Conservation (phyloP, 371 early-diverging fungal species). For the Mortierella sp. region DNA sequence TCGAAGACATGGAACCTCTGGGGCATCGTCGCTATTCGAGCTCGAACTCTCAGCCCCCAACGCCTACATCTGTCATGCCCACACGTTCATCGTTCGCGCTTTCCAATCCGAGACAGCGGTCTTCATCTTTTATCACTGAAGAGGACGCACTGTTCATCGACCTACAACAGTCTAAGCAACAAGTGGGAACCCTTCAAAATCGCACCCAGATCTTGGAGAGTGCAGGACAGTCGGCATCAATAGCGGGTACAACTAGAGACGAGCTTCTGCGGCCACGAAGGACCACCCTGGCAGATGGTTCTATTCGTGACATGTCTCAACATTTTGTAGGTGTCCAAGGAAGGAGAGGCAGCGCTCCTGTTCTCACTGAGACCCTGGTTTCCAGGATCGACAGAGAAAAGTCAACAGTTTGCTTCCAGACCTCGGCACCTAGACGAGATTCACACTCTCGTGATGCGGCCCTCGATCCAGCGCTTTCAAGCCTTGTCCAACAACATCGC, state of each 20-base stretch:
- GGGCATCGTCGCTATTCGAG: constrained; percentile 32
- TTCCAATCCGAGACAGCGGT: constrained; percentile 4
- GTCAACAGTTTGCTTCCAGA: constrained; percentile 45
- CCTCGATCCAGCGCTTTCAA: constrained; percentile 34
- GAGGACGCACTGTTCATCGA: constrained; percentile 17
- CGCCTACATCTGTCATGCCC: neutral
- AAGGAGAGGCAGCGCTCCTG: constrained; percentile 34
- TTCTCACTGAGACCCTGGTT: constrained; percentile 35
- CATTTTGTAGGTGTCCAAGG: neutral
- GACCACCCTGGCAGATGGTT: constrained; percentile 18
- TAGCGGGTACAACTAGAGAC: constrained; percentile 2
- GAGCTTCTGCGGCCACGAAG: constrained; percentile 15
- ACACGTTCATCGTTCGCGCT: constrained; percentile 3
- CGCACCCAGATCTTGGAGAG: neutral
- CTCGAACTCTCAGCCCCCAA: neutral
- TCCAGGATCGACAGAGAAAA: constrained; percentile 46
- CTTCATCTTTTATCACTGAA: constrained; percentile 12
- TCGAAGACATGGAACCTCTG: constrained; percentile 15
- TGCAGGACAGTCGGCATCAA: neutral
- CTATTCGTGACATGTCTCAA: constrained; percentile 3
- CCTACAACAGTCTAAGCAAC: constrained; percentile 8
- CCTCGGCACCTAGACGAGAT: constrained; percentile 8
- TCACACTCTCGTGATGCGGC: constrained; percentile 22
- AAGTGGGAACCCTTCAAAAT: neutral
- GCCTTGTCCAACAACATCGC: constrained; percentile 41